Percentiles rank a stretch among this genome's conserved stretches.
phyloP scores from a whole-genome alignment of 441 rosid species.

The Gossypium schwendimanii region DNA sequence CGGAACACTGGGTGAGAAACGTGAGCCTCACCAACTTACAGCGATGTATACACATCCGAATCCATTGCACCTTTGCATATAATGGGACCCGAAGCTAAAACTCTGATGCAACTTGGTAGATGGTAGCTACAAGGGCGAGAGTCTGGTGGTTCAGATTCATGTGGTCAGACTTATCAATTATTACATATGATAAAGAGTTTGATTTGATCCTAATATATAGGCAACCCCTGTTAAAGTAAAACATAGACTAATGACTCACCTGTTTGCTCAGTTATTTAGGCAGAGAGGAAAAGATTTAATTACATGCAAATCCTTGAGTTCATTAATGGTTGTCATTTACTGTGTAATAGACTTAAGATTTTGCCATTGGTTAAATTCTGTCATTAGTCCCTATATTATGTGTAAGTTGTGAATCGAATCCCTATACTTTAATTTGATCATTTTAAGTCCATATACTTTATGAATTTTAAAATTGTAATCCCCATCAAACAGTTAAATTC shows the following conservation, averaged over 20 bases:
- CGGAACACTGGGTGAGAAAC: not conserved
- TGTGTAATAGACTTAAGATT: too few relatives aligned
- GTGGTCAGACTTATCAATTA: not conserved
- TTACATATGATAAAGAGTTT: too few relatives aligned
- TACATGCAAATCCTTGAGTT: not conserved
- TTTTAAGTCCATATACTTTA: too few relatives aligned
- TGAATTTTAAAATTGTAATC: too few relatives aligned
- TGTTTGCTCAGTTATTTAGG: not conserved
- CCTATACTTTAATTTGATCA: too few relatives aligned
- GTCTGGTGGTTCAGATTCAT: not conserved
- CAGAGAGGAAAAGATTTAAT: not conserved
- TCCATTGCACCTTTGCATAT: not conserved
- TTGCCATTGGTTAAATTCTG: too few relatives aligned
- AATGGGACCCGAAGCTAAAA: not conserved
- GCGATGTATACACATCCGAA: not conserved
- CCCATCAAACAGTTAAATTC: too few relatives aligned
- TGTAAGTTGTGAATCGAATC: too few relatives aligned
- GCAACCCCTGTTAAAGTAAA: not conserved
- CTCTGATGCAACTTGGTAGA: not conserved
- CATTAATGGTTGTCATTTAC: too few relatives aligned
- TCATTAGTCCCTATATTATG: too few relatives aligned
- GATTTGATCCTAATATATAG: not conserved
- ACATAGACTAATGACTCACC: not conserved
- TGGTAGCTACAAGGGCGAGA: too few relatives aligned
- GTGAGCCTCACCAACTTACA: constrained; percentile 11